Base-by-base conservation (phyloP, 1,284 basidiomycete genomes). In the Malassezia japonica region DNA sequence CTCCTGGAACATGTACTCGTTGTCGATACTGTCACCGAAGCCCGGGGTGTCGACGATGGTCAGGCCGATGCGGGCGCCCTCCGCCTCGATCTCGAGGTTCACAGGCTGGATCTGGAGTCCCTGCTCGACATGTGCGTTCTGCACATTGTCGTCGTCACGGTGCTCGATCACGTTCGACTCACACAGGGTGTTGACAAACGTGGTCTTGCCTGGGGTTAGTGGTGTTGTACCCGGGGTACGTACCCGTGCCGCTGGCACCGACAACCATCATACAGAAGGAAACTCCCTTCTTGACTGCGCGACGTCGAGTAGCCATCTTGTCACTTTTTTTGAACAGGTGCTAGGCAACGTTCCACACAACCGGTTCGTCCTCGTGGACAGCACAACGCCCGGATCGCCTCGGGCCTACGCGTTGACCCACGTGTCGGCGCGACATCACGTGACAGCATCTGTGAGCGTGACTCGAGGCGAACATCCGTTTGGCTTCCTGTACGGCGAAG, bases 41-140 rank as follows among this genome's bases (percentile, higher is more conserved):
- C 94, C 94, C 50, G 94, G 94, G 1, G 94, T 98, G 75, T 99
- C 94, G 33, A 98, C 91, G 61, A 99, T 89, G 44, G 94, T 98
- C 61, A 99, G 79, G 24, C 91, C 89, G 72, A 99, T 95, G 63
- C 92, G 86, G 60, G 96, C 87, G 36, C 94, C 94, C 64, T 99
- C 94, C 75, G 98, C 92, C 67, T 98, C 94, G 55, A 99, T 83
- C 76, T 99, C 92, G 65, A 96, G 87, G 74, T 87, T 89, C 74
- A 83, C 82, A 27, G 91, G 91, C 77, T 95, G 95, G 77, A 98
- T 96, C 74, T 81, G 84, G 72, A 96, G 92, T 55, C 87, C 87
- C 69, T 88, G 85, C 75, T 98, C 92, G 50, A 90, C 79, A 74
- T 95, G 89, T 15, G 91, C 91, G n/a, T 82, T 81, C 64, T 86